Conservation (phyloP, 2,329 filamentous ascomycete species). For the Daldinia sp. region DNA sequence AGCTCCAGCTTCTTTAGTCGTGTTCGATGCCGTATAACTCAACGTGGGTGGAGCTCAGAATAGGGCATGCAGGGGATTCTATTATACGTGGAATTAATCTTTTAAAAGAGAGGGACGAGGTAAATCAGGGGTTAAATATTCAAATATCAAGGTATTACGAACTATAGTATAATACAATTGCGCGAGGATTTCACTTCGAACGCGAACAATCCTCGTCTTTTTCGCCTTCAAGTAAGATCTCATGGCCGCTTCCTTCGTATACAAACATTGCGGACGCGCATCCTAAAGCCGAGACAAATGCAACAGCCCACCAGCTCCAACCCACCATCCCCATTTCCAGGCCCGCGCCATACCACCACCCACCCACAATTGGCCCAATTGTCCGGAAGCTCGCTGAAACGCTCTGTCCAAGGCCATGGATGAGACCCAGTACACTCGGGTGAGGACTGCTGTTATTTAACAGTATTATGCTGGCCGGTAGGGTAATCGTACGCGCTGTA, state of each 20-base stretch:
- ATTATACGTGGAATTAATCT: not conserved
- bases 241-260: slow-evolving; percentile 74
- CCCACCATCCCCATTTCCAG: slow-evolving; percentile 61
- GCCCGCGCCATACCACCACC: slow-evolving; percentile 61
- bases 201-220: slow-evolving; percentile 42
- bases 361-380: slow-evolving; percentile 63
- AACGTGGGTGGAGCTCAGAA: not conserved
- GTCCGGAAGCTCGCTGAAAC: slow-evolving; percentile 64
- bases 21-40: not conserved
- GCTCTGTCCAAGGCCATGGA: slow-evolving; percentile 66
- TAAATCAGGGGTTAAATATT: not conserved
- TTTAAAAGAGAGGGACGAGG: not conserved
- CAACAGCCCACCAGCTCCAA: slow-evolving; percentile 62
- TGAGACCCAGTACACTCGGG: slow-evolving; percentile 68
- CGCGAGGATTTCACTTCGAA: slow-evolving; percentile 1
- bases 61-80: not conserved
- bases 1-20: slow-evolving; percentile 1
- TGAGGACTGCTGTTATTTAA: slow-evolving; percentile 72
- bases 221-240: slow-evolving; percentile 62
- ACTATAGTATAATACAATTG: not conserved
- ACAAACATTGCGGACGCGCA: slow-evolving; percentile 71
- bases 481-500: slow-evolving; percentile 76
- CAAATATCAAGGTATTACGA: not conserved
- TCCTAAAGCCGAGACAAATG: slow-evolving; percentile 65
- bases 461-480: slow-evolving; percentile 69